A percentile compares a stretch with the other conserved stretches of the same genome.
Evolutionary conservation across 2,329 filamentous ascomycete species (phyloP).

Genomic region (Monosporascus ibericus): DNA sequence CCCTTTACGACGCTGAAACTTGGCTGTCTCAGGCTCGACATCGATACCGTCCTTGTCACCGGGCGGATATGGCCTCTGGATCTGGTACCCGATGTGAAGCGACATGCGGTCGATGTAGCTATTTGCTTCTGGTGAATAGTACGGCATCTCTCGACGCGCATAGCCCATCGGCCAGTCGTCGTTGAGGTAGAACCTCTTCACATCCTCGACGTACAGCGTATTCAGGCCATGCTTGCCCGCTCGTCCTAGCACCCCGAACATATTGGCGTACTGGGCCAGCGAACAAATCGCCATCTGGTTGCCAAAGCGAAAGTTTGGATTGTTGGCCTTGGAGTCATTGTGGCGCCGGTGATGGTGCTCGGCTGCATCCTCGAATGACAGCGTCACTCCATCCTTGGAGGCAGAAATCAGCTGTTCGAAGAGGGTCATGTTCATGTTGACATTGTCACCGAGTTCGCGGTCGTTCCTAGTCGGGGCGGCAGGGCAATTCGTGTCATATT

Average conservation of each 20-base stretch:
- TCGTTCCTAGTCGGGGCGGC: slow-evolving; percentile 3
- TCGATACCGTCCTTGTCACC: slow-evolving; percentile 2
- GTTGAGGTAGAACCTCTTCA: slow-evolving; percentile 2
- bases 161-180: slow-evolving; percentile 3
- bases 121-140: slow-evolving; percentile 3
- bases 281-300: slow-evolving; percentile 3
- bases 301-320: slow-evolving; percentile 2
- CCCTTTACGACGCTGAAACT: not conserved
- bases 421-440: slow-evolving; percentile 3
- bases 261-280: slow-evolving; percentile 2
- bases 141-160: slow-evolving; percentile 3
- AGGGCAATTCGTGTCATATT: slow-evolving; percentile 3
- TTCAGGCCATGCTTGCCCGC: slow-evolving; percentile 1
- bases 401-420: slow-evolving; percentile 1
- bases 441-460: slow-evolving; percentile 2
- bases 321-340: slow-evolving; percentile 2
- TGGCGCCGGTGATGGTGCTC: slow-evolving; percentile 4
- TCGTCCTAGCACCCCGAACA: slow-evolving; percentile 2
- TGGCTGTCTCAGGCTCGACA: slow-evolving; percentile 2
- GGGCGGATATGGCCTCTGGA: slow-evolving; percentile 3
- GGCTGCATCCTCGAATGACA: slow-evolving; percentile 3
- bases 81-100: slow-evolving; percentile 1
- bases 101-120: slow-evolving; percentile 5
- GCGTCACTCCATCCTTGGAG: slow-evolving; percentile 2
- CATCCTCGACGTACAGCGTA: slow-evolving; percentile 3